Percentiles rank a stretch among this genome's conserved stretches.
phyloP scores from a whole-genome alignment of 352 stramenopile species.

The Phytophthora ohioensis region DNA sequence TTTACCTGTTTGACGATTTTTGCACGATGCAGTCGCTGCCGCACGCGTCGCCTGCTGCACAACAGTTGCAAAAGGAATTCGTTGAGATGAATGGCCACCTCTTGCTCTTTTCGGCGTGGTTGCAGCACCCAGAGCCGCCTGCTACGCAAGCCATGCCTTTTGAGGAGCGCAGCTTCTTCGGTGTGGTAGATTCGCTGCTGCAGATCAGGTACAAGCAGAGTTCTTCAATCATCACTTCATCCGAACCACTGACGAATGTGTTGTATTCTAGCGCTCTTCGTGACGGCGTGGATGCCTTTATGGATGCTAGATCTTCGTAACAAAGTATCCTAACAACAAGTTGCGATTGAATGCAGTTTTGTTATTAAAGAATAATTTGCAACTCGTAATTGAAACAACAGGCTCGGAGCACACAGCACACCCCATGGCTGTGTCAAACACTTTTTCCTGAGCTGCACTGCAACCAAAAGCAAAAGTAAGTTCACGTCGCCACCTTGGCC shows the following conservation, averaged over 20 bases:
- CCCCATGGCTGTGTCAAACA: conserved; percentile 4
- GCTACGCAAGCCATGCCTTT: conserved; percentile 72
- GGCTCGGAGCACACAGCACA: conserved; percentile 6
- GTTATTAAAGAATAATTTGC: conserved; percentile 27
- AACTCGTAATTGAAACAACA: conserved; percentile 26
- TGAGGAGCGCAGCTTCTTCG: conserved; percentile 76
- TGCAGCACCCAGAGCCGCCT: conserved; percentile 78
- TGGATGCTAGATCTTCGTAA: conserved; percentile 49
- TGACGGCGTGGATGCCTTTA: conserved; percentile 71
- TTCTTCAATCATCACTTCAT: conserved; percentile 5
- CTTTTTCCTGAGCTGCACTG: conserved; percentile 9
- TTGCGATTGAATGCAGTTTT: conserved; percentile 16
- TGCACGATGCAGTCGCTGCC: conserved; percentile 46
- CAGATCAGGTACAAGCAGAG: conserved; percentile 61
- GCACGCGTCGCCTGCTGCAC: conserved; percentile 32
- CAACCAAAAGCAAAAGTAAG: conserved; percentile 20
- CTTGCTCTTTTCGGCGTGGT: conserved; percentile 73
- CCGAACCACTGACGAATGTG: conserved; percentile 10
- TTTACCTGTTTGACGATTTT: neutral
- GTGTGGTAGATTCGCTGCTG: conserved; percentile 77
- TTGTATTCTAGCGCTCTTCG: conserved; percentile 54
- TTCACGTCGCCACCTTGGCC: conserved; percentile 59
- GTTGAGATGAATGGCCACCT: conserved; percentile 67
- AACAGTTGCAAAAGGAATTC: conserved; percentile 45
- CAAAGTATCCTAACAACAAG: conserved; percentile 9